These are phyloP conservation scores for Coprinopsis cinerea DNA, from an alignment of 768 basidiomycete genomes.

Conservation along the genomic window DNA sequence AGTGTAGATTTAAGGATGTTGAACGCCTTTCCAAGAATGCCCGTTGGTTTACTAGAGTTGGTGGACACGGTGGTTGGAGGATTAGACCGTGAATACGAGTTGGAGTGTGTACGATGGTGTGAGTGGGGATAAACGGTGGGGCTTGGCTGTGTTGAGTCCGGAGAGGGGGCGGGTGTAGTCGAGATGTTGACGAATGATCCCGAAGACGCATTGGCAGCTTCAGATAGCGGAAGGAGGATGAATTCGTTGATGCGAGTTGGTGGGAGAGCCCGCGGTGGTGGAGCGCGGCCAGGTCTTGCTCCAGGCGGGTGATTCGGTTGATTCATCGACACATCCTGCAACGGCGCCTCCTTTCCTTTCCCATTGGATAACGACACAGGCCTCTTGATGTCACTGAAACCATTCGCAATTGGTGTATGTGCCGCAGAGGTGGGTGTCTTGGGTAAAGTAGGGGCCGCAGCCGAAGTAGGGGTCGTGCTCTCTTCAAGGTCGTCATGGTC, in stretches of 20 bases:
- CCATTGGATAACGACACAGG: neutral
- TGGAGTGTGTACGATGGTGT: conserved; percentile 49
- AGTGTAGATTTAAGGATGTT: conserved; percentile 10
- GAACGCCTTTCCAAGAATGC: conserved; percentile 7
- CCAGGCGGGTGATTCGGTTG: too few species aligned
- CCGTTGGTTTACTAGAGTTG: conserved; percentile 30
- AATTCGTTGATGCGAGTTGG: conserved; percentile 46
- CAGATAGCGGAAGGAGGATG: conserved; percentile 27
- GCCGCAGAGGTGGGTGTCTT: neutral
- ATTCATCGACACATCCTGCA: neutral
- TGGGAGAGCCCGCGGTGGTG: conserved; percentile 7
- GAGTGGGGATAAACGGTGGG: conserved; percentile 41
- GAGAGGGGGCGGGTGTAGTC: conserved; percentile 30
- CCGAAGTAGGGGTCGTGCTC: conserved; percentile 56
- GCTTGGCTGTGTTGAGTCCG: conserved; percentile 41
- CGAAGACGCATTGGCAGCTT: neutral
- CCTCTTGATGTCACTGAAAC: conserved; percentile 1
- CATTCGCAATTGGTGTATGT: neutral
- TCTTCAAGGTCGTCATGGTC: conserved; percentile 31
- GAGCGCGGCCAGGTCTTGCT: conserved; percentile 15
- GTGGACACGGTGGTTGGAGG: conserved; percentile 39
- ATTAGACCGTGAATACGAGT: conserved; percentile 58
- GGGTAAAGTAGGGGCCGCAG: conserved; percentile 19
- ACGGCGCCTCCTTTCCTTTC: neutral
- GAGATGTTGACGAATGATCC: conserved; percentile 14